These are phyloP conservation scores for Lasiosphaeris hirsuta DNA, from an alignment of 495 filamentous ascomycete species.

Conservation along the genomic window DNA sequence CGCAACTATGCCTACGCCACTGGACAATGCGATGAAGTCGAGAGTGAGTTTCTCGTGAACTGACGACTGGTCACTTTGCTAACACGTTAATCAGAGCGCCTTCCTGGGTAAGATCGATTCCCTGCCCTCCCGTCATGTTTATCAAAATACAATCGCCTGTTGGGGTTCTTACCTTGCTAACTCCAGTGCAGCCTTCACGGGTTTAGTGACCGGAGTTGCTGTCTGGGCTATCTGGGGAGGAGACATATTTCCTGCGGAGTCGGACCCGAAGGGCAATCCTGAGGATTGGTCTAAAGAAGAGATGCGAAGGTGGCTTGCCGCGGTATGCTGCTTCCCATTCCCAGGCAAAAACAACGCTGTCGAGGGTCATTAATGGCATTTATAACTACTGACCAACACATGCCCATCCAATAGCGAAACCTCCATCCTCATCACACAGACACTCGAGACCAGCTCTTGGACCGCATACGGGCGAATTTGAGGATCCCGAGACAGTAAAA, in stretches of 20 bases:
- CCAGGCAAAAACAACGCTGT: no score
- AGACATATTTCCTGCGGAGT: constrained; percentile 68
- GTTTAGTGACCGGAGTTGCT: constrained; percentile 78
- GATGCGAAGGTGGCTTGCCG: constrained; percentile 68
- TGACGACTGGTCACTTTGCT: constrained; percentile 7
- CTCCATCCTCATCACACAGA: constrained; percentile 64
- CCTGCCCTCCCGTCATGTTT: no score
- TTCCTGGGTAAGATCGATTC: constrained; percentile 50
- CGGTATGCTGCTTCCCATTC: constrained; percentile 50
- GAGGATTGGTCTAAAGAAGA: constrained; percentile 70
- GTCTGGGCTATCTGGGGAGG: constrained; percentile 79
- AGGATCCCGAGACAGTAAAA: constrained; percentile 39
- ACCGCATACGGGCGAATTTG: constrained; percentile 77
- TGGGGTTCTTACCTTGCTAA: constrained; percentile 3
- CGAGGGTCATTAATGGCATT: no score
- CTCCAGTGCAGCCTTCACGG: constrained; percentile 61
- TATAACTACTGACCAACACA: neutral
- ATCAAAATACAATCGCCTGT: neutral
- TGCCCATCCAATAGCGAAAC: constrained; percentile 54
- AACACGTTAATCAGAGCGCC: constrained; percentile 34
- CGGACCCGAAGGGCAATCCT: constrained; percentile 79
- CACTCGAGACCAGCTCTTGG: constrained; percentile 71
- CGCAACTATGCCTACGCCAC: constrained; percentile 64
- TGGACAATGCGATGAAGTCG: constrained; percentile 76
- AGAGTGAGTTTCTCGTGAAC: constrained; percentile 50